Percentiles rank a stretch among this genome's conserved stretches.
Conservation (phyloP, 1,139 yeast genomes). For the Geotrichum candidum region DNA sequence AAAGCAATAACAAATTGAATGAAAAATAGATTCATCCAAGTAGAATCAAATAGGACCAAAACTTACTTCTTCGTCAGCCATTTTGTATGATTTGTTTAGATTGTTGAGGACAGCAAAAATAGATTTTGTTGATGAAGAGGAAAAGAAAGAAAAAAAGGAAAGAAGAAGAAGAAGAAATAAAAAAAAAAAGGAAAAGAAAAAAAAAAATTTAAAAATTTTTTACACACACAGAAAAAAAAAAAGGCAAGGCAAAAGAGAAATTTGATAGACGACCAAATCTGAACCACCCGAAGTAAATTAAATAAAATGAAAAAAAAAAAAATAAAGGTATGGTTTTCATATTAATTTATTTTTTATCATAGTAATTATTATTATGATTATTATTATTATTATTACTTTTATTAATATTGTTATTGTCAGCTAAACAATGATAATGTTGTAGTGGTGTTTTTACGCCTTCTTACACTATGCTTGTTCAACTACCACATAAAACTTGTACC, state of each 20-base stretch:
- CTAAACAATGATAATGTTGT: too few relatives aligned
- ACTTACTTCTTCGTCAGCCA: conserved; percentile 10
- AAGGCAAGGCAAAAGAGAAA: not conserved
- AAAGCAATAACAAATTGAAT: too few relatives aligned
- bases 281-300: conserved; percentile 1
- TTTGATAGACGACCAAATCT: conserved; percentile 11
- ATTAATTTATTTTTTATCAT: not conserved
- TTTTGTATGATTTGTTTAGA: not conserved
- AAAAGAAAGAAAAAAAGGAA: not conserved
- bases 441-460: too few relatives aligned
- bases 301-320: too few relatives aligned
- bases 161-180: conserved; percentile 10
- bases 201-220: conserved; percentile 7
- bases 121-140: conserved; percentile 5
- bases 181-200: conserved; percentile 12
- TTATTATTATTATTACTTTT: too few relatives aligned
- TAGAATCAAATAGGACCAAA: not conserved
- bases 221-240: conserved; percentile 8
- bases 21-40: not conserved
- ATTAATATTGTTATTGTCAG: too few relatives aligned
- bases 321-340: not conserved
- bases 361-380: too few relatives aligned
- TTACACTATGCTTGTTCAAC: too few relatives aligned
- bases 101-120: not conserved
- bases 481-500: too few relatives aligned